Percentiles rank a stretch among this genome's conserved stretches.
phyloP scores from a whole-genome alignment of 192 early-diverging fungal species.

The Backusella luteola region DNA sequence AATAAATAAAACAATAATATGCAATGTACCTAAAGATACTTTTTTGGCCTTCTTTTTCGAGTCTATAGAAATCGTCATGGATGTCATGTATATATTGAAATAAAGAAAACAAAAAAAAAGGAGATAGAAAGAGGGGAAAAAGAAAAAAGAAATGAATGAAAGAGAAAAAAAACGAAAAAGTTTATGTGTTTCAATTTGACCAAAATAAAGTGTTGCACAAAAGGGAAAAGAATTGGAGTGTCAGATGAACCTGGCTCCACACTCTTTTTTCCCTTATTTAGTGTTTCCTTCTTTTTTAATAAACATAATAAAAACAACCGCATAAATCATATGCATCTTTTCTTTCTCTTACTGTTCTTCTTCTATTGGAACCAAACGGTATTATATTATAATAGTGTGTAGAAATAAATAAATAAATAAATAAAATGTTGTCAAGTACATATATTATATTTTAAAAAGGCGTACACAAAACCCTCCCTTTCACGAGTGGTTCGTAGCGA shows the following conservation, averaged over 20 bases:
- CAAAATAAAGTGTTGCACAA: not conserved
- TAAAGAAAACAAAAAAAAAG: not conserved
- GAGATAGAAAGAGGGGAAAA: not conserved
- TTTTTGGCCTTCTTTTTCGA: not conserved
- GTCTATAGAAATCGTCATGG: conserved; percentile 2
- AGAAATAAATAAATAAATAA: not conserved
- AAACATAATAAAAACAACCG: not conserved
- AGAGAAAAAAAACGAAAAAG: conserved; percentile 5
- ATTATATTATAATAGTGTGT: not conserved
- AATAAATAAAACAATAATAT: not conserved
- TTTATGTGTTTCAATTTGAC: not conserved
- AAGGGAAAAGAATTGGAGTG: not conserved
- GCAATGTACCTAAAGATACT: conserved; percentile 1
- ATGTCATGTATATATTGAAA: too few species aligned
- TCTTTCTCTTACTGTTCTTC: not conserved
- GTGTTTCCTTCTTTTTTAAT: not conserved
- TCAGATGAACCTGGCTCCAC: not conserved
- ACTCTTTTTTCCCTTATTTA: not conserved
- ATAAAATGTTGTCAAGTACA: not conserved
- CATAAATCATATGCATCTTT: not conserved
- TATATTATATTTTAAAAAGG: not conserved
- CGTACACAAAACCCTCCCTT: conserved; percentile 22
- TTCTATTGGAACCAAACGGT: too few species aligned
- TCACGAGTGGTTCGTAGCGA: conserved; percentile 7
- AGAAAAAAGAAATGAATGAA: not conserved